Evolutionary conservation across 208 protist genomes (phyloP), one percentile per base, ranked within the genome.

Genomic region (Phytomonas serpens): DNA sequence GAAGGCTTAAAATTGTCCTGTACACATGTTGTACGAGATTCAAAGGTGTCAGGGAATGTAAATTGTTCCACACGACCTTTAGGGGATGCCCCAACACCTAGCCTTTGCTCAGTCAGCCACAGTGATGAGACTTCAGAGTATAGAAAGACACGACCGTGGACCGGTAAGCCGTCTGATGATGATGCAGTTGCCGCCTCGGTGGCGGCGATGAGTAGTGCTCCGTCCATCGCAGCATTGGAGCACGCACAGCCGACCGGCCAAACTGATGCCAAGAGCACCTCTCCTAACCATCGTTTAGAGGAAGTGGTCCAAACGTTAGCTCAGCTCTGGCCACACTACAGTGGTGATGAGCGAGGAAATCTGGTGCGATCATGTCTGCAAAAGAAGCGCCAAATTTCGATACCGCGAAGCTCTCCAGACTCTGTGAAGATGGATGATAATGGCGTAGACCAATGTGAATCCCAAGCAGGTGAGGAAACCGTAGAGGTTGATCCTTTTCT

Each of bases 321-420:
- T 57, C 47, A 57, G 47, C 47, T 57, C 10, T 57, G 47, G 47
- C 47, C 47, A 19, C 47, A 57, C 47, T 57, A 57, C 47, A 57
- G 47, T 57, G 47, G 19, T 19, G 47, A 57, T 23, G 47, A 27
- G 47, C 47, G 23, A 57, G 47, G 16, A 57, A 57, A 57, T 27
- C 47, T 57, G 47, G 27, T 27, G 47, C 5, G 23, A 6, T 27
- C 47, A 57, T 5, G 47, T 0, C 47, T 19, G 27, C 19, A 57
- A 11, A 11, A 57, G 47, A 57, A 57, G 19, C 47, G 23, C 4
- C 47, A 57, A 57, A 3, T 6, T 11, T 57, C 47, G 5, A 7
- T 23, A 57, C 19, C 47, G 23, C 47, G 19, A 19, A 27, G 47
- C 19, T 9, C 19, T 23, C 19, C 0, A 7, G 47, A 57, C 4